Base-by-base conservation (phyloP, 202 grass and related monocot genomes). In the Carex sylvatica region DNA sequence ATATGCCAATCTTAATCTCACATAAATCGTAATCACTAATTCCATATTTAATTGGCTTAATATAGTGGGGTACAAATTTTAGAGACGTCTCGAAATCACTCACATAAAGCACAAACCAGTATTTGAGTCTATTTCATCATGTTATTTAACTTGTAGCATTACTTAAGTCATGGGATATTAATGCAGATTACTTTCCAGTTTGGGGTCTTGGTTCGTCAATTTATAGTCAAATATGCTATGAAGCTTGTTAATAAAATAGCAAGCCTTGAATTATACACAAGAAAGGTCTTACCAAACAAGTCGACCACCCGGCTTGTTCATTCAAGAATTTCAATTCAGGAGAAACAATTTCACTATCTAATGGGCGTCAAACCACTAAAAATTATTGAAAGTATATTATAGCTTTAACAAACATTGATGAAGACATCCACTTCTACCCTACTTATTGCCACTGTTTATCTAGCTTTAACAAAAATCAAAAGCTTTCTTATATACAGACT, bases 401-500 rank as follows among this genome's bases (percentile, higher is more conserved):
- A 46, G 40, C 59, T 80, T 80, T 36, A 80, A 80, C 40, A 38
- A 80, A 64, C 59, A 65, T 26, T 54, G 59, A 65, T 65, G 78
- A 65, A 65, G 61, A 65, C 56, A 80, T 63, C 59, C 23, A 18
- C 14, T 65, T 51, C 14, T 3, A 65, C 59, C 19, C 19, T 55
- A 31, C 22, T 23, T 19, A 80, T 63, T 47, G 44, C 60, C 22
- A 49, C 78, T 44, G 36, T 64, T 64, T 62, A 64, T 80, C 78
- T 65, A 19, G 60, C 28, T 80, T 51, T 65, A 67, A 82, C 80
- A 82, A 69, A 56, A 28, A 82, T 70, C 15, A 82, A 82, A 82
- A 70, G 42, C 42, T 70, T 67, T 82, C 49, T 70, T 82, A 82
- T 82, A 70, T 82, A 82, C 80, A 82, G 80, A 35, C 61, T 54